Percentiles rank a stretch among this genome's conserved stretches.
These are phyloP conservation scores for Jamesozyma lodderae DNA, from an alignment of 805 yeast species.

Conservation along the genomic window DNA sequence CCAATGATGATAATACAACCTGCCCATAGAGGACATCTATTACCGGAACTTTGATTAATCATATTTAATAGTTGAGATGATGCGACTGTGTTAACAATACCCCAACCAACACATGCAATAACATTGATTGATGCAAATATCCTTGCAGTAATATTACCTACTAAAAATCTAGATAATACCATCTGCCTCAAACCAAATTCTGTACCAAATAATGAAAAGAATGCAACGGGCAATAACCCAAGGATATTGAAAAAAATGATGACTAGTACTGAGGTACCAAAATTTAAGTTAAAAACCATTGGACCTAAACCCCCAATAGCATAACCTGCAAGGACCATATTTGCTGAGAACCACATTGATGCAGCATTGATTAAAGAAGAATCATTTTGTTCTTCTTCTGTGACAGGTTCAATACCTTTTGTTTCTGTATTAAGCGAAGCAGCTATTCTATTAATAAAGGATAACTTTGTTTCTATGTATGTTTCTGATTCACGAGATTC, in stretches of 20 bases:
- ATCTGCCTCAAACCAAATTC: constrained; percentile 82
- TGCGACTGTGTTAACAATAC: constrained; percentile 86
- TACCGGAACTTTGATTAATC: constrained; percentile 45
- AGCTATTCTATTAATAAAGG: constrained; percentile 17
- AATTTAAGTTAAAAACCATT: constrained; percentile 53
- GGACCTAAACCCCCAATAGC: constrained; percentile 67
- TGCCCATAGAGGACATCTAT: constrained; percentile 75
- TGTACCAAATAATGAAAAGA: constrained; percentile 75
- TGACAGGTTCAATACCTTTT: constrained; percentile 73
- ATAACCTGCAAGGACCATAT: constrained; percentile 76
- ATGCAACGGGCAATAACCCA: constrained; percentile 74
- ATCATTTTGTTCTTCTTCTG: constrained; percentile 61
- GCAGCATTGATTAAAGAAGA: constrained; percentile 59
- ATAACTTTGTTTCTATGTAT: constrained; percentile 6
- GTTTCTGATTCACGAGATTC: too few species aligned
- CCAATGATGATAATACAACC: constrained; percentile 68
- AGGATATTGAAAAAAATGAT: constrained; percentile 66
- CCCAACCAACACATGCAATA: constrained; percentile 90
- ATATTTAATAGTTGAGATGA: constrained; percentile 76
- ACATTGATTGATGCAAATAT: constrained; percentile 69
- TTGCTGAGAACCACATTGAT: constrained; percentile 87
- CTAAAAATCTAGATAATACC: constrained; percentile 65
- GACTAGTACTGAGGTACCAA: constrained; percentile 59
- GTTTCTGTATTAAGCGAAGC: constrained; percentile 39
- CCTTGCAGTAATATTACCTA: constrained; percentile 69